Conservation (phyloP, 306 rosid genomes). For the Vigna mungo region DNA sequence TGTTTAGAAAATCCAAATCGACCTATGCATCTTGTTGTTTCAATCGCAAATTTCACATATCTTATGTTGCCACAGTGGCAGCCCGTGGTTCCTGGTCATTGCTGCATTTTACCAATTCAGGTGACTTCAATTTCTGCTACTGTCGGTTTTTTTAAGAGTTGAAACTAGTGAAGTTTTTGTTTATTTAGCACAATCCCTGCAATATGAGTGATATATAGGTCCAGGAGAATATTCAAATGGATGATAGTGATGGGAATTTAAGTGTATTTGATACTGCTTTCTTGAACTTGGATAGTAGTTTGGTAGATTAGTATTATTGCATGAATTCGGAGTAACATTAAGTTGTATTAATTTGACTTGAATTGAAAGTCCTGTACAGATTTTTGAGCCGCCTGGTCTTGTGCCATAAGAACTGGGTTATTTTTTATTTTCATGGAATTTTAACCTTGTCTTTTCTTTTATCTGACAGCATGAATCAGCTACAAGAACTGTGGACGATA, state of each 20-base stretch:
- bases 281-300: conserved; percentile 6
- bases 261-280: conserved; percentile 25
- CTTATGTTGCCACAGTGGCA: conserved; percentile 91
- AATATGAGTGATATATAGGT: background rate
- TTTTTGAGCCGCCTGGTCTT: conserved; percentile 31
- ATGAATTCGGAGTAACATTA: conserved; percentile 18
- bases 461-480: conserved; percentile 82
- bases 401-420: background rate
- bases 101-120: conserved; percentile 88
- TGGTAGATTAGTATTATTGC: background rate
- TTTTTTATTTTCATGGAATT: conserved; percentile 14
- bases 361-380: conserved; percentile 25
- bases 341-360: conserved; percentile 18
- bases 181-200: conserved; percentile 25
- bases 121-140: conserved; percentile 53
- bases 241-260: conserved; percentile 15
- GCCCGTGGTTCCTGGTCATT: conserved; percentile 87
- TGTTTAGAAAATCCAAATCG: conserved; percentile 85
- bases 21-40: conserved; percentile 85
- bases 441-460: conserved; percentile 21
- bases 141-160: conserved; percentile 14
- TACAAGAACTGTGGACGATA: conserved; percentile 76
- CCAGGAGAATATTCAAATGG: background rate
- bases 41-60: conserved; percentile 80
- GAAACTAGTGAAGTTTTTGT: conserved; percentile 1